Evolutionary conservation across 805 yeast species (phyloP), one percentile per base, ranked within the genome.

Genomic region (Maudiozyma barnettii): DNA sequence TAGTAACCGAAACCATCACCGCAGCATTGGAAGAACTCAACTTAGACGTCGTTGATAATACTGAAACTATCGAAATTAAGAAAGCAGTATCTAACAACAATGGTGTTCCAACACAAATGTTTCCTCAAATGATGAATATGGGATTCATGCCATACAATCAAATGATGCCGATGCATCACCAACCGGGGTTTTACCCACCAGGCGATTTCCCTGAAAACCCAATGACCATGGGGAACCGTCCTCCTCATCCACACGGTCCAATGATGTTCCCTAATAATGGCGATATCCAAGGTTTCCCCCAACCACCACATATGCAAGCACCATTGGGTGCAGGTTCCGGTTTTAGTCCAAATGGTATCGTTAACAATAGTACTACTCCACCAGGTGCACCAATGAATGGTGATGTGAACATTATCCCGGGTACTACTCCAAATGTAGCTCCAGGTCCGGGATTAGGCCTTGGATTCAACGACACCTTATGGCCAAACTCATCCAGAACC

Each of bases 11-110:
- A 48, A 55, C 58, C 5, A 54, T 64, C 26, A 56, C 55, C 43
- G 56, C 64, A 22, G 68, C 66, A 16, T 45, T 64, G 46, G 65
- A 59, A 21, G 65, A 62, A 42, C 46, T 64, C 42, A 60, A 63
- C 42, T 45, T 64, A 41, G 65, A 63, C 43, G 64, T 51, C 35
- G 45, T 51, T 10, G 58, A 57, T 12, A 52, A 45, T 29, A 20
- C 49, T 14, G 45, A 39, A 39, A 40, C 16, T 16, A 19, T 21
- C 21, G 30, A 21, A 14, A 23, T 5, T 20, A 23, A 20, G 4
- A 8, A 29, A 3, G 33, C 22, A 26, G 12, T 26, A 26, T 31
- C 43, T 45, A 18, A 36, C 16, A 30, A 5, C 21, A 23, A 22
- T 20, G 30, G n/a, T 4, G 13, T 18, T 1, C 48, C 44, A 18